Percentiles rank a stretch among this genome's conserved stretches.
Conservation (phyloP, 805 yeast species). For the Metschnikowia noctiluminum region DNA sequence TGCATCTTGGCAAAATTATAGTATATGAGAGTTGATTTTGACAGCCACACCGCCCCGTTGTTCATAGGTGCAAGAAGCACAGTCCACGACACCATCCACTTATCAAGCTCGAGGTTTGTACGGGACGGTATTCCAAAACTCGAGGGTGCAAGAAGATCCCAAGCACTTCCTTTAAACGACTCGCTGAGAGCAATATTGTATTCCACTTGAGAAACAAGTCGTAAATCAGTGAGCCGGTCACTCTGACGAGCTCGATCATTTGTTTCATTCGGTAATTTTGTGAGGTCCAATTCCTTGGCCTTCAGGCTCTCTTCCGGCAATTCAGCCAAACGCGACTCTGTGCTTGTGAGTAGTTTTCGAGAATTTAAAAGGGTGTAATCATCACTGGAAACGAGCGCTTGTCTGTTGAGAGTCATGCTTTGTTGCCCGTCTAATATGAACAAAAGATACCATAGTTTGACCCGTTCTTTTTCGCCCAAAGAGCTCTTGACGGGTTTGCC, state of each 20-base stretch:
- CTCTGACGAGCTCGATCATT: neutral
- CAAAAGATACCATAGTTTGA: constrained; percentile 64
- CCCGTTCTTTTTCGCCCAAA: constrained; percentile 31
- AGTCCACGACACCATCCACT: constrained; percentile 82
- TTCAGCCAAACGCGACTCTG: neutral
- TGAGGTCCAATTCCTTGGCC: too few species aligned
- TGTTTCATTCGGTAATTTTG: neutral
- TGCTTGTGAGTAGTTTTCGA: constrained; percentile 30
- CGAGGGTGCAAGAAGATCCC: constrained; percentile 59
- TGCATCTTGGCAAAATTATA: constrained; percentile 76
- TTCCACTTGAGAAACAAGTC: constrained; percentile 64
- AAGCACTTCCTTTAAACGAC: constrained; percentile 55
- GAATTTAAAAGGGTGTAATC: constrained; percentile 46
- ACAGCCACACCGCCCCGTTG: constrained; percentile 58
- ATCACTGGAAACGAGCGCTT: constrained; percentile 48
- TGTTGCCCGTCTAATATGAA: constrained; percentile 69
- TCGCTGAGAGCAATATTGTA: constrained; percentile 61
- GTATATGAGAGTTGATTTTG: constrained; percentile 65
- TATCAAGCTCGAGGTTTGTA: constrained; percentile 62
- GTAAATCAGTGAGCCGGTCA: constrained; percentile 41
- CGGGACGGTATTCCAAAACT: constrained; percentile 67
- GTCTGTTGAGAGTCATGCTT: constrained; percentile 55
- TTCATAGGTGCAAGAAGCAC: constrained; percentile 59
- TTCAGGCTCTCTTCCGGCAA: neutral
- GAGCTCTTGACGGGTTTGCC: neutral